Percentiles rank a stretch among this genome's conserved stretches.
Evolutionary conservation across 1,284 basidiomycete species (phyloP).

Genomic region (Lentinula novae-zelandiae): DNA sequence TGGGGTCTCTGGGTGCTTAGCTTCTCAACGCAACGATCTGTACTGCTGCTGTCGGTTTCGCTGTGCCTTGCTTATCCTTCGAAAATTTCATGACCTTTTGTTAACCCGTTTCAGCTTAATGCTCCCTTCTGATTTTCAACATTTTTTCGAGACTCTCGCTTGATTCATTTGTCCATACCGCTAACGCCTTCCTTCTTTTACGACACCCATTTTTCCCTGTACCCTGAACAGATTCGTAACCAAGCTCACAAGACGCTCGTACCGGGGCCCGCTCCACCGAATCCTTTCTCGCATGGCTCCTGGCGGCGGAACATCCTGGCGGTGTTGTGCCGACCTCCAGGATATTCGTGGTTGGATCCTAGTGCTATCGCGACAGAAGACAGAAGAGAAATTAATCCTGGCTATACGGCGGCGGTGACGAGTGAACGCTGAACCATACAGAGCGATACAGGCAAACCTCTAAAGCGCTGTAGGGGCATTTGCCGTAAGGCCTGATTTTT

Average conservation of each 20-base stretch:
- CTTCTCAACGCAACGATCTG: neutral
- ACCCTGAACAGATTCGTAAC: slow-evolving; percentile 58
- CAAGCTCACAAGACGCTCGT: slow-evolving; percentile 70
- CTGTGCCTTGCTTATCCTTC: neutral
- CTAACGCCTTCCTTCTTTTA: neutral
- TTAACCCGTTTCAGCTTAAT: neutral
- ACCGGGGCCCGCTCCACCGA: slow-evolving; percentile 60
- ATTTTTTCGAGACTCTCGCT: neutral
- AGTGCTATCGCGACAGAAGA: slow-evolving; percentile 59
- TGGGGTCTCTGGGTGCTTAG: neutral
- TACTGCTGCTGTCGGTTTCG: neutral
- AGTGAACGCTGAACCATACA: neutral
- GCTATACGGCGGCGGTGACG: slow-evolving; percentile 21
- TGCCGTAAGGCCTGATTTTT: neutral
- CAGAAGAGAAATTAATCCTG: slow-evolving; percentile 63
- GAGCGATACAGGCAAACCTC: too few relatives aligned
- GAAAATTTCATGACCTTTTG: neutral
- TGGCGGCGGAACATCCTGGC: slow-evolving; percentile 67
- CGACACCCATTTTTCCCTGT: neutral
- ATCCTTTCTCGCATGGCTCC: slow-evolving; percentile 75
- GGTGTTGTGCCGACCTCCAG: slow-evolving; percentile 67
- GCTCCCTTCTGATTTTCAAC: neutral
- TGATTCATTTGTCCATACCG: neutral
- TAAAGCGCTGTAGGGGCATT: too few relatives aligned
- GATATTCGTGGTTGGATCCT: slow-evolving; percentile 67